Evolutionary conservation across 768 basidiomycete species (phyloP).

Genomic region (Dacryopinax primogenitus): DNA sequence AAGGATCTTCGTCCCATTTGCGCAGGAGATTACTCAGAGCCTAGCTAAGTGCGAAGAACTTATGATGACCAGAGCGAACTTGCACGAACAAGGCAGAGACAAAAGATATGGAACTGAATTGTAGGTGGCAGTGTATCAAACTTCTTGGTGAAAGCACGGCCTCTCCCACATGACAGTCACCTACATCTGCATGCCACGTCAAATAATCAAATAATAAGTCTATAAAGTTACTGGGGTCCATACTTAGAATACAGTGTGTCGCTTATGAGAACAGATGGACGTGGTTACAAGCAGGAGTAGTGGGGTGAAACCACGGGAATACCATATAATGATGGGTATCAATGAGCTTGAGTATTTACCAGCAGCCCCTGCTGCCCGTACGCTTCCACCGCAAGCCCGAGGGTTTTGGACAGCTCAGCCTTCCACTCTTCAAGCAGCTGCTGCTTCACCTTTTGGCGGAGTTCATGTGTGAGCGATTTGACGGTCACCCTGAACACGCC

Average conservation of each 20-base stretch:
- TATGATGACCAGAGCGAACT: too few relatives aligned
- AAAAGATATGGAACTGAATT: too few relatives aligned
- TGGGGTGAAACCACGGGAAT: not conserved
- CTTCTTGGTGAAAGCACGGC: too few relatives aligned
- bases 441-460: conserved; percentile 43
- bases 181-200: too few relatives aligned
- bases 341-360: not conserved
- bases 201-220: too few relatives aligned
- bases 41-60: too few relatives aligned
- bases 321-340: not conserved
- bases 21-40: too few relatives aligned
- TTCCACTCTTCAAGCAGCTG: conserved; percentile 39
- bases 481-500: conserved; percentile 61
- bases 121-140: too few relatives aligned
- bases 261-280: not conserved
- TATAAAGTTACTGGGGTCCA: not conserved
- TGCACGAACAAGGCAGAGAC: too few relatives aligned
- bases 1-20: too few relatives aligned
- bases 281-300: not conserved
- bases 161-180: too few relatives aligned
- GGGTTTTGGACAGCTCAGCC: conserved; percentile 21
- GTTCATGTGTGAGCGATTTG: conserved; percentile 53
- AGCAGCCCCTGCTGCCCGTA: not conserved
- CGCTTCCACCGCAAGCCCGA: conserved; percentile 9
- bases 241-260: conserved; percentile 7